phyloP scores from a whole-genome alignment of 805 yeast species.

The Ascoidea asiatica region DNA sequence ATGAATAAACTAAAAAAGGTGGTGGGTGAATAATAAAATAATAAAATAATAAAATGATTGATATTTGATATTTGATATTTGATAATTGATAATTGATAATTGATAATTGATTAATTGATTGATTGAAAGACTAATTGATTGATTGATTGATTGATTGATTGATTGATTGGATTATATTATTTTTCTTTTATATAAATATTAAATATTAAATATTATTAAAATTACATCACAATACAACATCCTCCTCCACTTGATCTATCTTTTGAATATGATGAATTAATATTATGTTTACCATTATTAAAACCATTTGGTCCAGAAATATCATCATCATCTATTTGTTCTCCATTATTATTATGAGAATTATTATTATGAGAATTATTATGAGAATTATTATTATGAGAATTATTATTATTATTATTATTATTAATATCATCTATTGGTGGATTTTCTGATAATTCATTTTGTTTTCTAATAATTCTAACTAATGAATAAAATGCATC shows the following conservation, averaged over 20 bases:
- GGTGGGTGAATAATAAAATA: too few relatives aligned
- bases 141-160: too few relatives aligned
- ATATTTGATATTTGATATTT: too few relatives aligned
- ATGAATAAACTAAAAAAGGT: too few relatives aligned
- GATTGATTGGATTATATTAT: too few relatives aligned
- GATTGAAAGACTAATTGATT: too few relatives aligned
- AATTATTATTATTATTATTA: background rate
- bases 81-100: too few relatives aligned
- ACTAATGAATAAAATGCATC: constrained; percentile 66
- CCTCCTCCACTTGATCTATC: background rate
- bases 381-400: background rate
- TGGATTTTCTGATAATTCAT: constrained; percentile 8
- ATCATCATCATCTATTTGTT: background rate
- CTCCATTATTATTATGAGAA: background rate
- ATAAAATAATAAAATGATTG: too few relatives aligned
- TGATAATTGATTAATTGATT: too few relatives aligned
- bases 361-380: constrained; percentile 2
- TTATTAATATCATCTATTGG: background rate
- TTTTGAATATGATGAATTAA: background rate
- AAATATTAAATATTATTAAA: too few relatives aligned
- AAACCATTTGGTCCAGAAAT: background rate
- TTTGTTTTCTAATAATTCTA: constrained; percentile 29
- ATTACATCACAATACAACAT: background rate
- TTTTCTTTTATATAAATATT: too few relatives aligned
- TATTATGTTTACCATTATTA: background rate